A percentile compares a stretch with the other conserved stretches of the same genome.
These are phyloP conservation scores for Trametes sanguinea DNA, from an alignment of 768 basidiomycete genomes.

Conservation along the genomic window DNA sequence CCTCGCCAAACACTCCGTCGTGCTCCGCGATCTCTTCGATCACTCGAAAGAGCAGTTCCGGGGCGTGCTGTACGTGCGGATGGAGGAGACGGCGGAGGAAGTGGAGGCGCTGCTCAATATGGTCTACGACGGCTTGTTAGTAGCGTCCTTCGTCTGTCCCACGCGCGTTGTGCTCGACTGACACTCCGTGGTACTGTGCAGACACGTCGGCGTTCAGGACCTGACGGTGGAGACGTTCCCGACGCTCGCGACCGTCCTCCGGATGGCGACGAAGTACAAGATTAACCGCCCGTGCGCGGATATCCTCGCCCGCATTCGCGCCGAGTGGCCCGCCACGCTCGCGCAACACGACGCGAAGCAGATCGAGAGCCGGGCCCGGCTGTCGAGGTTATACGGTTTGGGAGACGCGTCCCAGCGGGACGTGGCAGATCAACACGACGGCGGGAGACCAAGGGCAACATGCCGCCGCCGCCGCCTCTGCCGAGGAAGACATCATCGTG, in stretches of 20 bases:
- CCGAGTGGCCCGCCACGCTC: constrained; percentile 36
- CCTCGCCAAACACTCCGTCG: constrained; percentile 29
- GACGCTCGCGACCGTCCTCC: constrained; percentile 27
- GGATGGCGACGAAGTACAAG: constrained; percentile 36
- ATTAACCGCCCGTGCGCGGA: constrained; percentile 33
- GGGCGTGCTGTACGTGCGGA: constrained; percentile 24
- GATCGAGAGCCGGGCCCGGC: constrained; percentile 22
- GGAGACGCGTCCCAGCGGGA: not conserved
- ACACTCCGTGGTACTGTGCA: not conserved
- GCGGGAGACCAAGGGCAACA: not conserved
- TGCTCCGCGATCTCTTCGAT: constrained; percentile 29
- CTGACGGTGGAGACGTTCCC: constrained; percentile 26
- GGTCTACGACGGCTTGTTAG: constrained; percentile 32
- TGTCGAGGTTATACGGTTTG: not conserved
- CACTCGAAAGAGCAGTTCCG: constrained; percentile 22
- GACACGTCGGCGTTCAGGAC: constrained; percentile 24
- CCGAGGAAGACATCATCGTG: constrained; percentile 24
- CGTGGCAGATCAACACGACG: not conserved
- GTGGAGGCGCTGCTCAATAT: constrained; percentile 29
- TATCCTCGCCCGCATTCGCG: constrained; percentile 32
- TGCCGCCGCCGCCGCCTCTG: not conserved
- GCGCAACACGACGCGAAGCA: constrained; percentile 28
- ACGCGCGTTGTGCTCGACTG: too few relatives aligned
- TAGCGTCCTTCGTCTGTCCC: not conserved
- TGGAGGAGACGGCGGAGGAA: constrained; percentile 32